These are phyloP conservation scores for Carex pumila DNA, from an alignment of 176 grass and related monocot species.

Conservation along the genomic window DNA sequence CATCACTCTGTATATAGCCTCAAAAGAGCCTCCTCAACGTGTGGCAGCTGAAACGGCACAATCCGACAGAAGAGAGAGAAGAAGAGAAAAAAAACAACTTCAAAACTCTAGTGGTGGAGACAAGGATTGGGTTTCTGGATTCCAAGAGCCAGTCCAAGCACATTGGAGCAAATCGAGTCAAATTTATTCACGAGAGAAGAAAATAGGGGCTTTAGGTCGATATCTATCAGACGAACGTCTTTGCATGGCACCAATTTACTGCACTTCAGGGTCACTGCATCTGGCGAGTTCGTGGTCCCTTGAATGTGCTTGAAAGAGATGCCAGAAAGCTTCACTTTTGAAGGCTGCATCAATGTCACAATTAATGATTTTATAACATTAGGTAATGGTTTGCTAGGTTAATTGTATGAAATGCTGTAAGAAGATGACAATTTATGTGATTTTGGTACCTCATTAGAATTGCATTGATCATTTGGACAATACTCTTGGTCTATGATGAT, in stretches of 20 bases:
- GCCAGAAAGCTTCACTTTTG: conserved; percentile 25
- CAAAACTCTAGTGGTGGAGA: neutral
- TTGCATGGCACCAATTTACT: conserved; percentile 21
- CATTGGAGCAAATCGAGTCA: conserved; percentile 10
- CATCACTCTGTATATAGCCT: neutral
- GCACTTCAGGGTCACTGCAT: conserved; percentile 22
- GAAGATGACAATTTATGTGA: neutral
- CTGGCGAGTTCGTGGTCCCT: conserved; percentile 19
- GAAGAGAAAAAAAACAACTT: neutral
- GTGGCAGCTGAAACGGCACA: neutral
- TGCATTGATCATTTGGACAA: conserved; percentile 25
- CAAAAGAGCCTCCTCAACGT: neutral
- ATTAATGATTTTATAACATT: neutral
- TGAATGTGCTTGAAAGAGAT: conserved; percentile 21
- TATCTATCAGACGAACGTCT: conserved; percentile 21
- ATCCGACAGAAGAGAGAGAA: neutral
- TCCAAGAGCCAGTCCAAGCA: conserved; percentile 5
- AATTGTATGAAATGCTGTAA: neutral
- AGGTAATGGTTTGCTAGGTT: neutral
- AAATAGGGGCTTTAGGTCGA: conserved; percentile 16
- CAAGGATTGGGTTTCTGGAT: conserved; percentile 19
- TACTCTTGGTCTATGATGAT: conserved; percentile 41
- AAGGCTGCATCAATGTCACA: conserved; percentile 21
- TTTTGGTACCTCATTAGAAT: conserved; percentile 8
- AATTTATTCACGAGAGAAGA: conserved; percentile 5